phyloP scores from a whole-genome alignment of 176 grass and related monocot genomes.

The Phragmites australis region DNA sequence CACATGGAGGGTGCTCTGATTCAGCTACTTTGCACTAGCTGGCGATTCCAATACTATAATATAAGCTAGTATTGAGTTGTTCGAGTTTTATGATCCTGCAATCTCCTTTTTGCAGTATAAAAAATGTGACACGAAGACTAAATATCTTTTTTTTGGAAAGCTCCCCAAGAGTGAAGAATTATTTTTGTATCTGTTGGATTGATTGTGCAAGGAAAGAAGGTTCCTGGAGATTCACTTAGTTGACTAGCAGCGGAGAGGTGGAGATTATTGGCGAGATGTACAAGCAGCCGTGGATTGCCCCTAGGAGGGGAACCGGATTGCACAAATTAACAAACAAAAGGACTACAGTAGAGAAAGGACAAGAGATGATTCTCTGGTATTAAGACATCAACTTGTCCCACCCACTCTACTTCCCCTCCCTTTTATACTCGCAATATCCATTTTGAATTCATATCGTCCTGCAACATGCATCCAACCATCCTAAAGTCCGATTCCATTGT shows the following conservation, averaged over 20 bases:
- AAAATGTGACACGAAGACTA: constrained; percentile 13
- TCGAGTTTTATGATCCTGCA: constrained; percentile 30
- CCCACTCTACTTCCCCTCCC: constrained; percentile 39
- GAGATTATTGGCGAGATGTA: constrained; percentile 42
- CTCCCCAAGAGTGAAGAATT: constrained; percentile 18
- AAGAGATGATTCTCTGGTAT: constrained; percentile 51
- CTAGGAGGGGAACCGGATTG: constrained; percentile 49
- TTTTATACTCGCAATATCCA: constrained; percentile 30
- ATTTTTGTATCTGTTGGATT: constrained; percentile 17
- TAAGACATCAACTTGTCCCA: constrained; percentile 51
- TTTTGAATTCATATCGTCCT: constrained; percentile 39
- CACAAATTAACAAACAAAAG: constrained; percentile 49
- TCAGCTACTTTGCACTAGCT: constrained; percentile 26
- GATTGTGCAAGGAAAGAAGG: constrained; percentile 36
- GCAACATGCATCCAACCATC: constrained; percentile 45
- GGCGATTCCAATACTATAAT: not conserved
- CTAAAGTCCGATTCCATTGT: constrained; percentile 37
- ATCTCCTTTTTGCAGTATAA: constrained; percentile 39
- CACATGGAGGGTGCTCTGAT: constrained; percentile 19
- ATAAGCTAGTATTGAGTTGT: constrained; percentile 14
- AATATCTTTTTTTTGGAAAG: constrained; percentile 23
- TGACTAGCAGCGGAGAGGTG: constrained; percentile 34
- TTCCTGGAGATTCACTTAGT: constrained; percentile 33
- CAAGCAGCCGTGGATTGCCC: constrained; percentile 34
- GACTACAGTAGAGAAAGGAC: constrained; percentile 54